A percentile compares a stretch with the other conserved stretches of the same genome.
Evolutionary conservation across 108 stramenopile genomes (phyloP).

Genomic region (Conticribra guillardii): DNA sequence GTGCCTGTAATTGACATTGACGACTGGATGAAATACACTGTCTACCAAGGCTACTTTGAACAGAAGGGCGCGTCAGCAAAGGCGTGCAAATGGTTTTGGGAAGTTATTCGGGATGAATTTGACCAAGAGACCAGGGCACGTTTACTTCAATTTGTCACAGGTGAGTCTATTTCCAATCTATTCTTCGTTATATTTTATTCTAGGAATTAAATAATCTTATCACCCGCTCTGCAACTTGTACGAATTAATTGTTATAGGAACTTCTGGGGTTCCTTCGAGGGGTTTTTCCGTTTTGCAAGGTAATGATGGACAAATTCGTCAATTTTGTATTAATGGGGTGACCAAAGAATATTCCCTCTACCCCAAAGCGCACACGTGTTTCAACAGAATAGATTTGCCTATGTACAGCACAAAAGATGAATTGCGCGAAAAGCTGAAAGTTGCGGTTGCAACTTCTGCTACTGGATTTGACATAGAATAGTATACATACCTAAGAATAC

Average conservation of each 20-base stretch:
- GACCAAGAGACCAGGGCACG: slow-evolving; percentile 93
- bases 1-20: slow-evolving; percentile 93
- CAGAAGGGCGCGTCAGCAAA: slow-evolving; percentile 56
- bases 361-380: slow-evolving; percentile 95
- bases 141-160: slow-evolving; percentile 95
- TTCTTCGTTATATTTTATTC: too few relatives aligned
- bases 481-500: too few relatives aligned
- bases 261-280: slow-evolving; percentile 91
- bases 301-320: slow-evolving; percentile 92
- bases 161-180: slow-evolving; percentile 13
- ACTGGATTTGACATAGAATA: slow-evolving; percentile 95
- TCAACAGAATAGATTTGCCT: slow-evolving; percentile 97
- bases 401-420: slow-evolving; percentile 85
- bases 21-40: slow-evolving; percentile 91
- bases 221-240: too few relatives aligned
- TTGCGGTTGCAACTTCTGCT: slow-evolving; percentile 89
- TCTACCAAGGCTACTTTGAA: slow-evolving; percentile 84
- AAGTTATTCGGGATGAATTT: slow-evolving; percentile 86
- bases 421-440: slow-evolving; percentile 80
- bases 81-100: slow-evolving; percentile 96
- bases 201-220: too few relatives aligned
- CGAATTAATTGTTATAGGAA: slow-evolving; percentile 53
- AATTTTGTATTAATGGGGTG: slow-evolving; percentile 94
- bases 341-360: slow-evolving; percentile 62
- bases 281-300: slow-evolving; percentile 96